Base-by-base conservation (phyloP, 1,139 yeast genomes). In the Blastobotrys illinoisensis region DNA sequence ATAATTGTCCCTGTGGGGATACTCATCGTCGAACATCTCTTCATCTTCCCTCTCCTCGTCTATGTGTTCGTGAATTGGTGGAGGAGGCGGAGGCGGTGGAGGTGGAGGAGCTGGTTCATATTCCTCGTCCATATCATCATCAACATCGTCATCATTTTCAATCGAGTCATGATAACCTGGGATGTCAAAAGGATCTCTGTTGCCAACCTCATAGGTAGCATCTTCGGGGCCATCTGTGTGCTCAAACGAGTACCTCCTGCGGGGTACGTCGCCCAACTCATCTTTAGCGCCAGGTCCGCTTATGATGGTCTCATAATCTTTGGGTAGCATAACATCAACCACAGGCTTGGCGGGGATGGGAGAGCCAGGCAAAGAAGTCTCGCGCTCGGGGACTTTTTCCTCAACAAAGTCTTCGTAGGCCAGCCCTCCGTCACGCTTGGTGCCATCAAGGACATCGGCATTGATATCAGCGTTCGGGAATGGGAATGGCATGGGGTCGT, bases 401-500 rank as follows among this genome's bases (percentile, higher is more conserved):
- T 56, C 58, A 48, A 44, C 47, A 9, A 46, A 23, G 11, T 54
- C 50, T 21, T 43, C 20, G 14, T 46, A 24, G 21, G 40, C 23
- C 7, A 32, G 32, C n/a, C 3, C 11, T 3, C 23, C 28, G 19
- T 21, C 28, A 3, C 3, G 5, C 14, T 21, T 14, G 19, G 28
- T 2, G 13, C 32, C 19, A 7, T 46, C 13, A 9, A 16, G 3
- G 3, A 5, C n/a, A 21, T 20, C 50, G 36, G 16, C 23, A 40
- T 48, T 59, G 16, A 51, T 46, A 9, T 51, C 56, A 45, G 55
- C 58, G 11, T 49, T 50, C 43, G 62, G 62, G 24, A 56, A 54
- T 2, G 63, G 64, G 46, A 60, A 57, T 1, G 60, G 59, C 21
- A 58, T 48, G 23, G 47, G 45, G 44, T 61, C 60, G 49, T 64